phyloP scores from a whole-genome alignment of 1,284 basidiomycete genomes.

The Papiliotrema laurentii region DNA sequence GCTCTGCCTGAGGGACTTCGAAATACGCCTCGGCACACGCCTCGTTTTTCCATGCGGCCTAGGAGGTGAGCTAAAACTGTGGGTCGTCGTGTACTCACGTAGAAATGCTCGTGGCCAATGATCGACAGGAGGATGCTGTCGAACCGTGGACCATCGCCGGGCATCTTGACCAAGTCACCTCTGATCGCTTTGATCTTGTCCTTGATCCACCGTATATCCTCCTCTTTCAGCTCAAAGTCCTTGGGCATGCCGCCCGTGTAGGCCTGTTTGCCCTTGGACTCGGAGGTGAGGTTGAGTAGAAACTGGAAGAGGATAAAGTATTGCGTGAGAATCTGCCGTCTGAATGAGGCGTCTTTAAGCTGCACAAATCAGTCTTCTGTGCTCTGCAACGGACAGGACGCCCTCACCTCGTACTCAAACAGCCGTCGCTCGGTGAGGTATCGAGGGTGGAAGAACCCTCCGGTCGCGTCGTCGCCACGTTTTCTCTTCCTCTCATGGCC shows the following conservation, averaged over 20 bases:
- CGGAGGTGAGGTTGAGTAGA: slow-evolving; percentile 39
- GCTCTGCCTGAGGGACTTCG: too few species aligned
- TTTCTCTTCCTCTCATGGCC: slow-evolving; percentile 28
- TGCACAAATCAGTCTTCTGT: slow-evolving; percentile 4
- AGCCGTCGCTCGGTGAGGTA: slow-evolving; percentile 41
- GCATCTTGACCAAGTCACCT: slow-evolving; percentile 36
- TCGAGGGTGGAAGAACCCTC: slow-evolving; percentile 39
- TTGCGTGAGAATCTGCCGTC: slow-evolving; percentile 45
- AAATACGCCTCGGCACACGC: slow-evolving; percentile 37
- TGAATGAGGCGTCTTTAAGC: slow-evolving; percentile 43
- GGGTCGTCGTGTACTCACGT: slow-evolving; percentile 21
- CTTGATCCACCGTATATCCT: slow-evolving; percentile 32
- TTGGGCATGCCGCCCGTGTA: slow-evolving; percentile 44
- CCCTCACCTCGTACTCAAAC: slow-evolving; percentile 39
- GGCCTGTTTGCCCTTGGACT: slow-evolving; percentile 34
- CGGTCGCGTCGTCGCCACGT: slow-evolving; percentile 12
- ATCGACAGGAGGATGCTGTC: slow-evolving; percentile 33
- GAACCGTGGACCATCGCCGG: slow-evolving; percentile 30
- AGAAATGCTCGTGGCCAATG: slow-evolving; percentile 36
- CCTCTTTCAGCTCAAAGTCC: slow-evolving; percentile 34
- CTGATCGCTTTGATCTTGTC: slow-evolving; percentile 23
- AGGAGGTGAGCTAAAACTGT: background rate
- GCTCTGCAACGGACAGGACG: background rate
- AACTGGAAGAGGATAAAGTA: slow-evolving; percentile 47
- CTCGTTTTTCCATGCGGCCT: slow-evolving; percentile 47